A percentile compares a stretch with the other conserved stretches of the same genome.
phyloP scores from a whole-genome alignment of 2,329 filamentous ascomycete species.

The Colletotrichum sp. region DNA sequence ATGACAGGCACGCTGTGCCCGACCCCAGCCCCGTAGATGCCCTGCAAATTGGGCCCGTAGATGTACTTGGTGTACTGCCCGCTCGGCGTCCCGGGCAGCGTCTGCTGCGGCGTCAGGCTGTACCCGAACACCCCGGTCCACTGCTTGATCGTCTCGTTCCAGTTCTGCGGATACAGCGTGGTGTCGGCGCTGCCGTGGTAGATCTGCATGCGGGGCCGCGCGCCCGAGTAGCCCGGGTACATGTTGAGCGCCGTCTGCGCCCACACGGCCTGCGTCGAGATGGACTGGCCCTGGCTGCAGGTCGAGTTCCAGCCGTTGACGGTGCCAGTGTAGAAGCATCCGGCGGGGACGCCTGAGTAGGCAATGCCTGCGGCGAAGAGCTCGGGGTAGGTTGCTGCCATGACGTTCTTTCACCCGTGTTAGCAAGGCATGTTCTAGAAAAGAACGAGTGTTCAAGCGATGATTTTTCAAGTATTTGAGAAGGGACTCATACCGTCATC shows the following conservation, averaged over 20 bases:
- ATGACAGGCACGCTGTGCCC: conserved; percentile 36
- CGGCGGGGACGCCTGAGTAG: conserved; percentile 49
- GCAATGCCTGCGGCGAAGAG: conserved; percentile 49
- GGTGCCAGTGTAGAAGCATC: conserved; percentile 47
- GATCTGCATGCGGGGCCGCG: conserved; percentile 60
- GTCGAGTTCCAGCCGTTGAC: conserved; percentile 54
- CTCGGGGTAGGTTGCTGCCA: conserved; percentile 52
- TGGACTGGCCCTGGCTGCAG: conserved; percentile 52
- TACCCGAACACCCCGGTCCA: conserved; percentile 56
- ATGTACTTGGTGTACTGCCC: conserved; percentile 34
- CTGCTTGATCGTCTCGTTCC: conserved; percentile 61
- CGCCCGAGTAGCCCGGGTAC: conserved; percentile 55
- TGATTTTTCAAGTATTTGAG: neutral
- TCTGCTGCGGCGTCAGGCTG: conserved; percentile 28
- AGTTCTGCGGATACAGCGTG: conserved; percentile 57
- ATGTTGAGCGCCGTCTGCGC: conserved; percentile 47
- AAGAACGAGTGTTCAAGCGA: neutral
- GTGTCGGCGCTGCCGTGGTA: conserved; percentile 60
- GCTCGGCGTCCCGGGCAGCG: conserved; percentile 30
- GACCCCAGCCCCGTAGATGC: conserved; percentile 35
- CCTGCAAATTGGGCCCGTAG: conserved; percentile 36
- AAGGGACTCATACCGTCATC: conserved; percentile 44
- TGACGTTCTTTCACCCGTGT: conserved; percentile 39
- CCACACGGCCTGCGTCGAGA: conserved; percentile 51
- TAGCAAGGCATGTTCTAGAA: neutral